These are phyloP conservation scores for Mortierella sp. DNA, from an alignment of 371 early-diverging fungal species.

Conservation along the genomic window DNA sequence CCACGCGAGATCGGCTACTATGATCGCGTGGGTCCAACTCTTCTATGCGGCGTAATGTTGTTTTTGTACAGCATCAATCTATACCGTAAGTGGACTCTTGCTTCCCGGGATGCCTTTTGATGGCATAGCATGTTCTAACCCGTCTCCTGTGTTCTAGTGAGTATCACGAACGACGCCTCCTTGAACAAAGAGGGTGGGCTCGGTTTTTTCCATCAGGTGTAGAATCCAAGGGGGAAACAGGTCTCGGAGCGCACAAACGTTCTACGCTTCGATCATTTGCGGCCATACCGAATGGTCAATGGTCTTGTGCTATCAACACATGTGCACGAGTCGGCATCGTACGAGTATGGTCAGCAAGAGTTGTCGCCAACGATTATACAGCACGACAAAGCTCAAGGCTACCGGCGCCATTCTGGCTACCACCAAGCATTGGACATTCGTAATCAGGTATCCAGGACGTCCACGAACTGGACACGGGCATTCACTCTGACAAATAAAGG, in stretches of 20 bases:
- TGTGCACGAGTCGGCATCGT: too few species aligned
- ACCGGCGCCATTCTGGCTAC: too few species aligned
- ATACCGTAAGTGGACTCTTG: constrained; percentile 23
- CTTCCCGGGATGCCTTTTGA: not conserved
- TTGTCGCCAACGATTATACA: too few species aligned
- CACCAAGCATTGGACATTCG: too few species aligned
- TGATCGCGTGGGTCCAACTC: constrained; percentile 35
- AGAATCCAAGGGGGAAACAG: too few species aligned
- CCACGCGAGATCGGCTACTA: constrained; percentile 26
- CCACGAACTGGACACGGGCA: too few species aligned
- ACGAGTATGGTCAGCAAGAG: too few species aligned
- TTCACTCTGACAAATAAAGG: too few species aligned
- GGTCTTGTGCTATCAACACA: too few species aligned
- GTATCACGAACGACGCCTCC: constrained; percentile 4
- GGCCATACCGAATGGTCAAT: not conserved
- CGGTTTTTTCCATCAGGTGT: constrained; percentile 14
- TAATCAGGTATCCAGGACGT: too few species aligned
- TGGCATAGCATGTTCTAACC: not conserved
- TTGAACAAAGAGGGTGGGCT: constrained; percentile 14
- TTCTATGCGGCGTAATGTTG: constrained; percentile 22
- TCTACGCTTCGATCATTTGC: not conserved
- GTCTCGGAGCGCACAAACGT: too few species aligned
- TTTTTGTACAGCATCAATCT: constrained; percentile 36
- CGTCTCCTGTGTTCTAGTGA: constrained; percentile 18
- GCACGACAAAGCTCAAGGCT: too few species aligned